Conservation (phyloP, 2,329 filamentous ascomycete genomes). For the Phoma sp. region DNA sequence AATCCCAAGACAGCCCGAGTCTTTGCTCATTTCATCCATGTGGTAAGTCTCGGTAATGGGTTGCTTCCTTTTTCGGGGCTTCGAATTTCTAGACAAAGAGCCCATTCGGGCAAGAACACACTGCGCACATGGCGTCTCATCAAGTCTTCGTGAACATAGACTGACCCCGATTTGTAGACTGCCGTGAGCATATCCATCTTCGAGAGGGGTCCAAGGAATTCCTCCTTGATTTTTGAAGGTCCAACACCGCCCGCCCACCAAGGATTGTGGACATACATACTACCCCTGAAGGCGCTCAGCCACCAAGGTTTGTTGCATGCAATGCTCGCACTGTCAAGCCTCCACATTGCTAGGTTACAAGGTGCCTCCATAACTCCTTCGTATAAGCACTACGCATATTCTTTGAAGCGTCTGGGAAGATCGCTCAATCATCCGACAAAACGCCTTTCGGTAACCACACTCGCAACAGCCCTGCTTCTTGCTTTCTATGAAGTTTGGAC, state of each 20-base stretch:
- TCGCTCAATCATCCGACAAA: constrained; percentile 74
- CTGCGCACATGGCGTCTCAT: background rate
- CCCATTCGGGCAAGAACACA: background rate
- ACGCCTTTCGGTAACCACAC: constrained; percentile 76
- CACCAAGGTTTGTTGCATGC: constrained; percentile 89
- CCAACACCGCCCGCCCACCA: constrained; percentile 37
- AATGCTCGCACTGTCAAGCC: constrained; percentile 82
- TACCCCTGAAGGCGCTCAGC: constrained; percentile 79
- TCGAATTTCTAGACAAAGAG: background rate
- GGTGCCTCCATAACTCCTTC: constrained; percentile 76
- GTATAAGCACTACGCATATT: constrained; percentile 89
- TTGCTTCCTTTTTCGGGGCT: too few relatives aligned
- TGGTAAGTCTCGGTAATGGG: constrained; percentile 45
- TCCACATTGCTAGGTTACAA: constrained; percentile 87
- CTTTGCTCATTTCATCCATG: constrained; percentile 90
- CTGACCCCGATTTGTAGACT: constrained; percentile 54
- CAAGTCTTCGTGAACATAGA: background rate
- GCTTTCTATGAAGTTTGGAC: constrained; percentile 95
- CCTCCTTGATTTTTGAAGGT: constrained; percentile 68
- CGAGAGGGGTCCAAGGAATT: constrained; percentile 79
- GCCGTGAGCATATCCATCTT: constrained; percentile 86
- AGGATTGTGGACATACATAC: constrained; percentile 70
- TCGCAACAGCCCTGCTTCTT: constrained; percentile 86
- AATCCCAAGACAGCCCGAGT: constrained; percentile 80
- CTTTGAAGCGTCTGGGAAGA: constrained; percentile 76